These are phyloP conservation scores for Fusarium nanum DNA, from an alignment of 2,329 filamentous ascomycete species.

Conservation along the genomic window DNA sequence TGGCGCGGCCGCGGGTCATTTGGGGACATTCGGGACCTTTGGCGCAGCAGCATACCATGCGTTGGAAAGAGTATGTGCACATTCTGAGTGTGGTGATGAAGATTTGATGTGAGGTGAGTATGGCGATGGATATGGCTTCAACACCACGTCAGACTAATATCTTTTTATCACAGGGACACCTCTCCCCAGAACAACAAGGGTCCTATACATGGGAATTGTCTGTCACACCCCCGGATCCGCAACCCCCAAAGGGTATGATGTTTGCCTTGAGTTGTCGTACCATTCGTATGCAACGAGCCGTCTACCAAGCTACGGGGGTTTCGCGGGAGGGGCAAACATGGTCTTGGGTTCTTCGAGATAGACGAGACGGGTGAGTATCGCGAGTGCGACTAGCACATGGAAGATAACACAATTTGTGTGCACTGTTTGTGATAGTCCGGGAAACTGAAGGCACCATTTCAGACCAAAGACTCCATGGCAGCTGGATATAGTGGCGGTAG, in stretches of 20 bases:
- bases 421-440: not conserved
- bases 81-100: slow-evolving; percentile 1
- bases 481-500: too few species aligned
- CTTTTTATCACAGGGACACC: not conserved
- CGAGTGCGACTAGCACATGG: slow-evolving; percentile 31
- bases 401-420: not conserved
- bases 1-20: slow-evolving; percentile 37
- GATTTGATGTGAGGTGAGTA: not conserved
- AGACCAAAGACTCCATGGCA: too few species aligned
- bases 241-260: slow-evolving; percentile 33
- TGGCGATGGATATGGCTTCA: too few species aligned
- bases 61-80: slow-evolving; percentile 47
- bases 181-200: too few species aligned
- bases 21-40: slow-evolving; percentile 46
- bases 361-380: slow-evolving; percentile 40
- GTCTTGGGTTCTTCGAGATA: slow-evolving; percentile 34
- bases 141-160: not conserved
- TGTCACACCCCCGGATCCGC: slow-evolving; percentile 36
- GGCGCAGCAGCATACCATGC: slow-evolving; percentile 46
- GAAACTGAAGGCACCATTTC: not conserved
- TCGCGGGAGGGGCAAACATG: slow-evolving; percentile 37
- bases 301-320: slow-evolving; percentile 34
- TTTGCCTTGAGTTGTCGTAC: slow-evolving; percentile 34
- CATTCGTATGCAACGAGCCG: slow-evolving; percentile 32
- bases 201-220: slow-evolving; percentile 12